These are phyloP conservation scores for Magnolia officinalis DNA, from an alignment of 164 flowering plant species.

Conservation along the genomic window DNA sequence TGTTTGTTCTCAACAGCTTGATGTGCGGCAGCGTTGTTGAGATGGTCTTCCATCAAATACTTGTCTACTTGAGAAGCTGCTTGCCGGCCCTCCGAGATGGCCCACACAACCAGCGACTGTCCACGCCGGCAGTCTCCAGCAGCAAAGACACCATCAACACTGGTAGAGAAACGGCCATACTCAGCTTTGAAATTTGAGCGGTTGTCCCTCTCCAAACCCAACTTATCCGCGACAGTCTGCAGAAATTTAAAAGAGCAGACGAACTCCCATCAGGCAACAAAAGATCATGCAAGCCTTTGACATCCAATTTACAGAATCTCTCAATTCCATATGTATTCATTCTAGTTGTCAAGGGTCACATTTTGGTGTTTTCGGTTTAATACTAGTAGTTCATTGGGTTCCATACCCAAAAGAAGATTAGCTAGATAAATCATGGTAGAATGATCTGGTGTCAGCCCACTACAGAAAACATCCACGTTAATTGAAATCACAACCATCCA, in stretches of 20 bases:
- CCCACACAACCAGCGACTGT: slow-evolving; percentile 98
- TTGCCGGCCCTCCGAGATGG: slow-evolving; percentile 91
- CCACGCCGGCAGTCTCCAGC: slow-evolving; percentile 98
- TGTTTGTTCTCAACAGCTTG: neutral
- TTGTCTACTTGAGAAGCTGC: slow-evolving; percentile 88
- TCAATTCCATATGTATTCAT: neutral
- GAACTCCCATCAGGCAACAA: neutral
- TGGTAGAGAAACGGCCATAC: slow-evolving; percentile 84
- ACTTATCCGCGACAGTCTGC: slow-evolving; percentile 71
- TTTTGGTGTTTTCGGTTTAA: no score
- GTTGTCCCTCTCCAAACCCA: slow-evolving; percentile 76
- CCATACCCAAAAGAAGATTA: no score
- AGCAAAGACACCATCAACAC: slow-evolving; percentile 82
- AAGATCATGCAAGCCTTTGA: neutral
- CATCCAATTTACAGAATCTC: neutral
- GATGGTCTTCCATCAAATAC: slow-evolving; percentile 32
- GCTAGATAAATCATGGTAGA: neutral
- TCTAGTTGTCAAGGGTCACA: no score
- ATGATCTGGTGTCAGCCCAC: neutral
- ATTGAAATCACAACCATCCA: neutral
- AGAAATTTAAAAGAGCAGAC: neutral
- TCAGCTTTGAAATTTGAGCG: slow-evolving; percentile 91
- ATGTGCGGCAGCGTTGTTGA: neutral
- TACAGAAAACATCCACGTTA: neutral
- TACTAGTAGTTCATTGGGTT: no score